A percentile compares a stretch with the other conserved stretches of the same genome.
Evolutionary conservation across 2,329 filamentous ascomycete genomes (phyloP).

Genomic region (Aspergillus melleus): DNA sequence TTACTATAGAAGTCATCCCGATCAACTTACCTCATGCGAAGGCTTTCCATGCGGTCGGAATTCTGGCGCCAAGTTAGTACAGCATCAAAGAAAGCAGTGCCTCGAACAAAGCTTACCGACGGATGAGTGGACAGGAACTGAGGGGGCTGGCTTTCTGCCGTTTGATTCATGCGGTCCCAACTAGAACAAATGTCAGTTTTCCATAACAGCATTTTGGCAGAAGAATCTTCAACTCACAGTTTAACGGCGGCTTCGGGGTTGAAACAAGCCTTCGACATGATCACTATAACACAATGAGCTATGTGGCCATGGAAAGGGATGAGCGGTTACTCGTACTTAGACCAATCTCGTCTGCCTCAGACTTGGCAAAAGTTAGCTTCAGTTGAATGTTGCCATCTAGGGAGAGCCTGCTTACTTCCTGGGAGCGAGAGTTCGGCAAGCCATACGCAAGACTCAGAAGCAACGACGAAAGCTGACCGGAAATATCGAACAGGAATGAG

Average conservation of each 20-base stretch:
- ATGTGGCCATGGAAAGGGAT: no score
- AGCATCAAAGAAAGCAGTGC: background rate
- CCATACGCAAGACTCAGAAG: slow-evolving; percentile 52
- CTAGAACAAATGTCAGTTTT: slow-evolving; percentile 20
- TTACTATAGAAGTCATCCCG: background rate
- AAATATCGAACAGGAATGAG: slow-evolving; percentile 41
- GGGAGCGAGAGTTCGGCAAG: slow-evolving; percentile 56
- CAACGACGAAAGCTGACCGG: slow-evolving; percentile 38
- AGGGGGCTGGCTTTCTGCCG: slow-evolving; percentile 48
- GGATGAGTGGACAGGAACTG: slow-evolving; percentile 64
- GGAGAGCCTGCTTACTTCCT: slow-evolving; percentile 48
- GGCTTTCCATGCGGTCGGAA: slow-evolving; percentile 57
- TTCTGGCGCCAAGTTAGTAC: slow-evolving; percentile 29
- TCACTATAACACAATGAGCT: slow-evolving; percentile 41
- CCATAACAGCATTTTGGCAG: slow-evolving; percentile 1
- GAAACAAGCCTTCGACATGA: slow-evolving; percentile 65
- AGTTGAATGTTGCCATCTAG: background rate
- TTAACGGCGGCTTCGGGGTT: slow-evolving; percentile 56
- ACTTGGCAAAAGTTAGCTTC: slow-evolving; percentile 28
- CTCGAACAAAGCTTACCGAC: slow-evolving; percentile 33
- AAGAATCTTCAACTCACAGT: slow-evolving; percentile 37
- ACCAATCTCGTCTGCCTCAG: slow-evolving; percentile 64
- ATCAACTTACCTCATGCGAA: slow-evolving; percentile 50
- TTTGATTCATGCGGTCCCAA: slow-evolving; percentile 54
- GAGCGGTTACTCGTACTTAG: slow-evolving; percentile 49